Percentiles rank a stretch among this genome's conserved stretches.
Conservation (phyloP, 371 early-diverging fungal species). For the Dipsacomyces acuminosporus region DNA sequence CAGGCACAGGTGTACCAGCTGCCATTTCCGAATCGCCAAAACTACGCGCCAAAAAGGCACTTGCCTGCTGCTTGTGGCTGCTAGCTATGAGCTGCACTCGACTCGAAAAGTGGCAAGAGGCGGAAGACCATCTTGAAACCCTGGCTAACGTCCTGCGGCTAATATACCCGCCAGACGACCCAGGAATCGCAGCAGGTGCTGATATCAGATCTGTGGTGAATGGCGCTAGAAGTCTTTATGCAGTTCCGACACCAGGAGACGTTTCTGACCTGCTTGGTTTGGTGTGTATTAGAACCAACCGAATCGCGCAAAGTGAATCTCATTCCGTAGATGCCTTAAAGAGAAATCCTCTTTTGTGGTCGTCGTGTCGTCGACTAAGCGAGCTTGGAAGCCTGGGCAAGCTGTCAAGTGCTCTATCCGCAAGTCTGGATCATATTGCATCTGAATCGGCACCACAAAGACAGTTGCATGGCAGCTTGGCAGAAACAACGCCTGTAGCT, state of each 20-base stretch:
- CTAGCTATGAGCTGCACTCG: slow-evolving; percentile 39
- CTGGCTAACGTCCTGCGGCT: slow-evolving; percentile 9
- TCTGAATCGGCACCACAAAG: not conserved
- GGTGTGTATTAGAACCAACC: slow-evolving; percentile 38
- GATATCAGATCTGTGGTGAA: slow-evolving; percentile 9
- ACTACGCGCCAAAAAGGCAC: slow-evolving; percentile 20
- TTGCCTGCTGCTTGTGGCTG: slow-evolving; percentile 41
- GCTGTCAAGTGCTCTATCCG: slow-evolving; percentile 7
- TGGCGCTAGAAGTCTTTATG: slow-evolving; percentile 6
- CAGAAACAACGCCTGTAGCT: no score
- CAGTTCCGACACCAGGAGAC: slow-evolving; percentile 22
- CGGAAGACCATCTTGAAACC: slow-evolving; percentile 33
- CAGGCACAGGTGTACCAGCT: not conserved
- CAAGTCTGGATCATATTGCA: not conserved
- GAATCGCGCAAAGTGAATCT: slow-evolving; percentile 25
- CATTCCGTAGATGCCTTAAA: slow-evolving; percentile 28
- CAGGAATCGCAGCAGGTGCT: slow-evolving; percentile 5
- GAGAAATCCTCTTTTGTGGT: slow-evolving; percentile 41
- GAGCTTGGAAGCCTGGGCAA: slow-evolving; percentile 19
- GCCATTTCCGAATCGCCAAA: slow-evolving; percentile 7
- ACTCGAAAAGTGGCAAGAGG: slow-evolving; percentile 46
- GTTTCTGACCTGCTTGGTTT: slow-evolving; percentile 33
- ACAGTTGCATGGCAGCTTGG: not conserved
- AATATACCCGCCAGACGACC: slow-evolving; percentile 18
- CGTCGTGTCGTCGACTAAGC: slow-evolving; percentile 38